Base-by-base conservation (phyloP, 176 grass and related monocot genomes). In the Rhynchospora tenuis region DNA sequence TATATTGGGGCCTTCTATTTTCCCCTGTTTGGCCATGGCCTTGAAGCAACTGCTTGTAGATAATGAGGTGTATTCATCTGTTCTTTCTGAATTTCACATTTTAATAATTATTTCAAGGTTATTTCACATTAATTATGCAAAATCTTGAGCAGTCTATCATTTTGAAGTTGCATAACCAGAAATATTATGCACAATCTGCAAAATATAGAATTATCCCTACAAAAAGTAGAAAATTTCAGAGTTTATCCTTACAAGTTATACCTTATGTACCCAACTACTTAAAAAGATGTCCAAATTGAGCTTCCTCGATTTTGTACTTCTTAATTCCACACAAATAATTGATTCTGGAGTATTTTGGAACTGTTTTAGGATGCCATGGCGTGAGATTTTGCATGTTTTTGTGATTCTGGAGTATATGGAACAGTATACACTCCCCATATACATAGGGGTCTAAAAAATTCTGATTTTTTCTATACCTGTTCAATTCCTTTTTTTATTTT, bases 21-120 rank as follows among this genome's bases (percentile, higher is more conserved):
- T 99, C 86, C 88, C 93, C 81, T 87, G 82, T 85, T 89, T 99
- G 79, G 86, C 89, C 47, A 51, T 90, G 0, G 84, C 89, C 43
- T 81, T 99, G 77, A 93, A 89, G 85, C 96, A 93, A 59, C 83
- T 99, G 83, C 89, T 95, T 75, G 80, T 87, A 85, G 87, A 95
- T 56, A 93, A 91, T 80, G 96, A 99, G 92, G 95, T 98, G 85
- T 64, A 87, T 63, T 52, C 73, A 1, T 80, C 58, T 2, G 59
- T 75, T 77, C 62, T 76, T 76, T 16, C 6, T 17, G 47, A 52
- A 23, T 76, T 51, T 17, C 47, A 9, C 47, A 9, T 50, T 50
- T 50, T 50, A 51, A 10, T 51, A 12, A 12, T 51, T 51, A 51
- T 51, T 8, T 12, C 11, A 7, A 10, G 11, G 48, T 7, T 7